phyloP scores from a whole-genome alignment of 2,329 filamentous ascomycete genomes.

The Coleophoma cylindrospora region DNA sequence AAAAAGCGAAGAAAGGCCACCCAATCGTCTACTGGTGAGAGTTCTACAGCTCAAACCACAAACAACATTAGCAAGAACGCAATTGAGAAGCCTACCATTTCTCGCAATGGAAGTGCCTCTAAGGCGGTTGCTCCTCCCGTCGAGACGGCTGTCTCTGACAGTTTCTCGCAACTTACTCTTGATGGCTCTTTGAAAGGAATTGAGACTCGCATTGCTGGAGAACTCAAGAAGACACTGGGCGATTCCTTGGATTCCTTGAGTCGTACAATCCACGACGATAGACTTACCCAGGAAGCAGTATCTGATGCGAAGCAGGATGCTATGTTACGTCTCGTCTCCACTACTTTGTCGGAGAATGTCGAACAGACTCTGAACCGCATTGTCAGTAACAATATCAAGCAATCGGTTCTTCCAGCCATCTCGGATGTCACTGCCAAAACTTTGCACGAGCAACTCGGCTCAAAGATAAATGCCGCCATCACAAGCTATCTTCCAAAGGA shows the following conservation, averaged over 20 bases:
- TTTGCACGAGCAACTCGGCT: constrained; percentile 66
- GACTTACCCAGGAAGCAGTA: constrained; percentile 56
- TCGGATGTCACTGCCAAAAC: constrained; percentile 61
- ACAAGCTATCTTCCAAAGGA: constrained; percentile 48
- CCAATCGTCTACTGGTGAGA: constrained; percentile 21
- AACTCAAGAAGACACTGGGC: constrained; percentile 45
- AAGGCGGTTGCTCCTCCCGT: constrained; percentile 11
- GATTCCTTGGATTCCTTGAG: constrained; percentile 58
- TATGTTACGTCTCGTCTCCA: constrained; percentile 62
- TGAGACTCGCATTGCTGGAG: constrained; percentile 38
- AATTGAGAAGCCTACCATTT: constrained; percentile 23
- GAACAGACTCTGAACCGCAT: constrained; percentile 43
- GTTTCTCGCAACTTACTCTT: constrained; percentile 27
- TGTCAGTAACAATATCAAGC: constrained; percentile 59
- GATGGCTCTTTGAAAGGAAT: constrained; percentile 41
- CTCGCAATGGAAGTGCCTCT: constrained; percentile 17
- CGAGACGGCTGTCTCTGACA: constrained; percentile 8
- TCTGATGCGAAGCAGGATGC: constrained; percentile 64
- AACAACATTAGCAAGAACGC: constrained; percentile 6
- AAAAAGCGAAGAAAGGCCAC: constrained; percentile 69
- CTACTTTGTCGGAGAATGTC: constrained; percentile 64
- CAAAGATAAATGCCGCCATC: constrained; percentile 43
- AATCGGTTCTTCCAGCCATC: constrained; percentile 71
- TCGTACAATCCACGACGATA: constrained; percentile 62
- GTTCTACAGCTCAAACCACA: constrained; percentile 10